These are phyloP conservation scores for Populus davidiana DNA, from an alignment of 345 rosid species.

Conservation along the genomic window DNA sequence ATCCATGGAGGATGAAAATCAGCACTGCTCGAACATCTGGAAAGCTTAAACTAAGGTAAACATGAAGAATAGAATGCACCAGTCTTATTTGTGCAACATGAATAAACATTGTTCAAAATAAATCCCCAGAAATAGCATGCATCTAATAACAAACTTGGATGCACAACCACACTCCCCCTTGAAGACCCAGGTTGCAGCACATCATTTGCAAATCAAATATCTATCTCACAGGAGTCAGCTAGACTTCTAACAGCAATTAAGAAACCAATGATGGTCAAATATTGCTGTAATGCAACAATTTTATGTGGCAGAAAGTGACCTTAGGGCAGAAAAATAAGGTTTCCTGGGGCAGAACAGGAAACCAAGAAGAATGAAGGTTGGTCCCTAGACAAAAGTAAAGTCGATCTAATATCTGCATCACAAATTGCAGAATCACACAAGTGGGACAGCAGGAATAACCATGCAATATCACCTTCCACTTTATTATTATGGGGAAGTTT, in stretches of 20 bases:
- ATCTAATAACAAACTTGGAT: background rate
- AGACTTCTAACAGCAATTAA: too few relatives aligned
- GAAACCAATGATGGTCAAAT: too few relatives aligned
- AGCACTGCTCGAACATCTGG: background rate
- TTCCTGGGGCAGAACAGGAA: background rate
- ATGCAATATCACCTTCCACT: background rate
- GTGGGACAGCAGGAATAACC: background rate
- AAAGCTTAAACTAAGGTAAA: background rate
- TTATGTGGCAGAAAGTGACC: too few relatives aligned
- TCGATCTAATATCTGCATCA: background rate
- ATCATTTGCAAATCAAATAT: background rate
- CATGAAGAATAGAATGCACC: background rate
- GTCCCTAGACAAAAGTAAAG: background rate
- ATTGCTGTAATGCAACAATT: too few relatives aligned
- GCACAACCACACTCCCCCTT: background rate
- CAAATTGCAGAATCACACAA: background rate
- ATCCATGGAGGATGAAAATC: background rate
- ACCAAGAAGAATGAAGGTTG: background rate
- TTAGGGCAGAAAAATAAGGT: background rate
- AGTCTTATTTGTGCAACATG: background rate
- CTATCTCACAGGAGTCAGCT: too few relatives aligned
- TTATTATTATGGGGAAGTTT: background rate
- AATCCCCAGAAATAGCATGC: background rate
- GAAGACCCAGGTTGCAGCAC: background rate
- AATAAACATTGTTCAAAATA: background rate